These are phyloP conservation scores for Acanthamoeba castellanii DNA, from an alignment of 208 protist species.

Conservation along the genomic window DNA sequence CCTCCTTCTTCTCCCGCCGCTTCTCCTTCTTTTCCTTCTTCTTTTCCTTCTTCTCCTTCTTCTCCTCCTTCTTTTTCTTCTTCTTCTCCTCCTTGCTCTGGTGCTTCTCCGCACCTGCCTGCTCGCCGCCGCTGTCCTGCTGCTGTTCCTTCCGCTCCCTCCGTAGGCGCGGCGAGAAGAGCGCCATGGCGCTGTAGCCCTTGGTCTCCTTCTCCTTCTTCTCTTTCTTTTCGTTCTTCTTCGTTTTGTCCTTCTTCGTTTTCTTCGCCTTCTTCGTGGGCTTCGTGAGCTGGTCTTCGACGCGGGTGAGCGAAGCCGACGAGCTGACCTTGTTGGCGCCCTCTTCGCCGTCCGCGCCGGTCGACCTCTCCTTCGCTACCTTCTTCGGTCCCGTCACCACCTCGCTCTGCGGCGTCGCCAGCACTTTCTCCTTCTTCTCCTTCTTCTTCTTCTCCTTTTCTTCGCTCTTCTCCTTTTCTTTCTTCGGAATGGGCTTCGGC, in stretches of 20 bases:
- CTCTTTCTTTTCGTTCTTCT: not conserved
- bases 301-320: not conserved
- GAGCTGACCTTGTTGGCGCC: not conserved
- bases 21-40: not conserved
- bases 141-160: not conserved
- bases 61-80: not conserved
- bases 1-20: not conserved
- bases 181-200: not conserved
- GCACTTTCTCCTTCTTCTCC: not conserved
- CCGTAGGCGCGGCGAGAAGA: not conserved
- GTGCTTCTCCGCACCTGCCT: not conserved
- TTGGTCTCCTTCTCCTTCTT: not conserved
- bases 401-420: conserved; percentile 1
- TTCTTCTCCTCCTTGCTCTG: not conserved
- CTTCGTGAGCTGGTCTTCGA: not conserved
- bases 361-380: not conserved
- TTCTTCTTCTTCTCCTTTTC: not conserved
- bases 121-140: not conserved
- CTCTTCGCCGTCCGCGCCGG: not conserved
- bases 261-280: not conserved
- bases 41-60: not conserved
- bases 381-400: not conserved
- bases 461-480: not conserved
- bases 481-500: not conserved
- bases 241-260: not conserved